Base-by-base conservation (phyloP, 192 early-diverging fungal genomes). In the Mortierella alpina region DNA sequence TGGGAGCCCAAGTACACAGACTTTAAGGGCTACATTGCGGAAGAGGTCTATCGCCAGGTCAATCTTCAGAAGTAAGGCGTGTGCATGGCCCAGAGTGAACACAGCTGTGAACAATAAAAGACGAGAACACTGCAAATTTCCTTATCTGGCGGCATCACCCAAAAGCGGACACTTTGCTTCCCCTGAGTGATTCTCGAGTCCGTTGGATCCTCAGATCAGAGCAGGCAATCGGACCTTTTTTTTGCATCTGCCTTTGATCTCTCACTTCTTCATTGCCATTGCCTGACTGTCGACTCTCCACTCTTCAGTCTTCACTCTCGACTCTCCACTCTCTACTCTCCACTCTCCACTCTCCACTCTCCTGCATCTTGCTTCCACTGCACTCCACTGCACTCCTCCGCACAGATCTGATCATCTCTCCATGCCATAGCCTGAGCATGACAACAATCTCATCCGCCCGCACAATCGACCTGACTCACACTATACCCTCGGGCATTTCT, bases 1-100 rank as follows among this genome's bases (percentile, higher is more conserved):
- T 80, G 77, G 77, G 60, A 68, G 46, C 70, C 77, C 53, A 63
- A 63, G 54, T 61, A 68, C 55, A 62, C 49, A 15, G 69, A 79
- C 23, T 70, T 79, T 40, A 49, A 59, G 6, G 69, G 64, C 17
- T 63, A 72, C 45, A 72, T 79, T 49, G 18, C 18, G 41, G 69
- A 72, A 6, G 69, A 72, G 40, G 31, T 79, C 9, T 53, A 65
- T 31, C 74, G 74, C 7, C 68, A 78, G 48, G 50, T 45, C 7
- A 17, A 69, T 52, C 64, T 60, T 8, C 4, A 42, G 22, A 45
- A 61, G 59, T 20, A 61, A 31, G 31, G 31, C 31, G 31, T 31
- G 31, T 31, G 31, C 31, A 31, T 31, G 31, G 31, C 3, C 31
- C 31, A 31, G n/a, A n/a, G n/a, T n/a, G n/a, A n/a, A 2, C 31